Conservation (phyloP, 495 filamentous ascomycete species). For the Neurospora sublineolata region DNA sequence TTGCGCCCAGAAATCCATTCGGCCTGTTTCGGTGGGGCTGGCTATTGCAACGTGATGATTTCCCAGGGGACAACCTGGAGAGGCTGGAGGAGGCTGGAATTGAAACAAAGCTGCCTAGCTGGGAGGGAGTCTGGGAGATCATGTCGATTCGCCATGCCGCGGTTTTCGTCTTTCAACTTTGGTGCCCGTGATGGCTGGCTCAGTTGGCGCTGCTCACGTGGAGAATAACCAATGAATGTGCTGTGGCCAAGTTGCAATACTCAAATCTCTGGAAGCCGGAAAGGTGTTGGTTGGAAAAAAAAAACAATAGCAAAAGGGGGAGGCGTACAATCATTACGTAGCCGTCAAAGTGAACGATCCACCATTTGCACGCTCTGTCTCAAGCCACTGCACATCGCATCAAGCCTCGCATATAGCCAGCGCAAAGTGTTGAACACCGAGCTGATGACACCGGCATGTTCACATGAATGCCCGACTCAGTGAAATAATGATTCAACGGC, state of each 20-base stretch:
- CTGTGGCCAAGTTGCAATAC: not conserved
- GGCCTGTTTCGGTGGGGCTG: not conserved
- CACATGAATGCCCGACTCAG: not conserved
- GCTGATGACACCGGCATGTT: not conserved
- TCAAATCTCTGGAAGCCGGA: not conserved
- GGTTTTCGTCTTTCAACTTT: not conserved
- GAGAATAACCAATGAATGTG: not conserved
- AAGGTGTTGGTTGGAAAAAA: not conserved
- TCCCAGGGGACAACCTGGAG: not conserved
- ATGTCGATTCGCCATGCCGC: not conserved
- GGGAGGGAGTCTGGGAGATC: not conserved
- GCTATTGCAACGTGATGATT: not conserved
- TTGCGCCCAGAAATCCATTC: not conserved
- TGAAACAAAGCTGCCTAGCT: not conserved
- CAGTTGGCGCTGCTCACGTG: not conserved
- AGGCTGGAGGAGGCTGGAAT: not conserved
- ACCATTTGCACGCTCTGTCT: not conserved
- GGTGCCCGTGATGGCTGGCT: not conserved
- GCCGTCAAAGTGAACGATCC: not conserved
- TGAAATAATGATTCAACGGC: not conserved
- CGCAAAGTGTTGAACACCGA: not conserved
- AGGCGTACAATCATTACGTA: not conserved
- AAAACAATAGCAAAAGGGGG: not conserved
- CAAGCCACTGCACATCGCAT: not conserved
- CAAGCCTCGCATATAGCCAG: not conserved